Percentiles rank a stretch among this genome's conserved stretches.
Conservation (phyloP, 108 stramenopile species). For the Nannochloropsis gaditana region DNA sequence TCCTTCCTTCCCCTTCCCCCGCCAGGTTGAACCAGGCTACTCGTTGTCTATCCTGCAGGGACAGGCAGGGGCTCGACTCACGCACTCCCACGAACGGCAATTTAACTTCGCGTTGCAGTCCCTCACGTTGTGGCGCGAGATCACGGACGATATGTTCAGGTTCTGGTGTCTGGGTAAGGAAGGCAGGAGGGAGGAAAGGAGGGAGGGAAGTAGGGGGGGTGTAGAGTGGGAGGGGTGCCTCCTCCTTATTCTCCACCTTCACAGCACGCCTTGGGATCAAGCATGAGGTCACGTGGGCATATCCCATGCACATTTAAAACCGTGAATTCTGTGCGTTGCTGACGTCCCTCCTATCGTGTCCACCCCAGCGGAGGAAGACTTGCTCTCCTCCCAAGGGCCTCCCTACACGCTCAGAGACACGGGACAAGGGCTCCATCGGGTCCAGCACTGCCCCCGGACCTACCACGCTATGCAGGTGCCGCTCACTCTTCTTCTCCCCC, state of each 20-base stretch:
- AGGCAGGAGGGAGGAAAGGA: not conserved
- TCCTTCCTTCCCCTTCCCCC: not conserved
- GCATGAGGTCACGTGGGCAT: too few relatives aligned
- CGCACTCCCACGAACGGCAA: conserved; percentile 70
- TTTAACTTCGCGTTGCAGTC: conserved; percentile 68
- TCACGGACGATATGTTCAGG: conserved; percentile 73
- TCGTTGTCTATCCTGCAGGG: conserved; percentile 64
- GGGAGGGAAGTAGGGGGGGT: not conserved
- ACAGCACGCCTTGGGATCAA: too few relatives aligned
- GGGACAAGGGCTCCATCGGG: conserved; percentile 70
- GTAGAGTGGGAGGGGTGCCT: not conserved
- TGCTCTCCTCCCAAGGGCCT: conserved; percentile 46
- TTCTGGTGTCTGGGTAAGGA: conserved; percentile 60
- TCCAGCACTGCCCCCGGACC: conserved; percentile 67
- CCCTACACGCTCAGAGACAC: conserved; percentile 67
- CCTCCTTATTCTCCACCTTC: too few relatives aligned
- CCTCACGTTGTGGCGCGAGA: conserved; percentile 69
- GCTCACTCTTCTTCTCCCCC: not conserved
- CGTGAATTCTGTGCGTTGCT: too few relatives aligned
- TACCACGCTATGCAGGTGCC: conserved; percentile 66
- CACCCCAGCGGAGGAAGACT: conserved; percentile 61
- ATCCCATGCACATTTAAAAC: too few relatives aligned
- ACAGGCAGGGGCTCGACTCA: conserved; percentile 64
- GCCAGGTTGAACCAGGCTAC: conserved; percentile 45
- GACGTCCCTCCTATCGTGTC: too few relatives aligned